These are phyloP conservation scores for Epicoccum sorghinum DNA, from an alignment of 2,329 filamentous ascomycete genomes.

Conservation along the genomic window DNA sequence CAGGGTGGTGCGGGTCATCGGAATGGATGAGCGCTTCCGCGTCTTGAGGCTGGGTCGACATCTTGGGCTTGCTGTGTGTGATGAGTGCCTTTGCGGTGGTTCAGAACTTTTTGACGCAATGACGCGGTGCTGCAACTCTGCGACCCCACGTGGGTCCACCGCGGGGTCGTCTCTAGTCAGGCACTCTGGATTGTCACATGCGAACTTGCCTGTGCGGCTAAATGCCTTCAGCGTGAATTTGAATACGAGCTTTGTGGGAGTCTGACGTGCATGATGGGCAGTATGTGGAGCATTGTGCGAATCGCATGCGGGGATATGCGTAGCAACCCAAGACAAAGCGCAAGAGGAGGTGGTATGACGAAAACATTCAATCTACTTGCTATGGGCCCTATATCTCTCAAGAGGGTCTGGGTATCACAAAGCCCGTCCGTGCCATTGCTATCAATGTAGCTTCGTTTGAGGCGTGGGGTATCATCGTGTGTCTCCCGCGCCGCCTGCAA, in stretches of 20 bases:
- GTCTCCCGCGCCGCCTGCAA: constrained; percentile 6
- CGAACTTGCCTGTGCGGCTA: background rate
- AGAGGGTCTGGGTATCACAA: constrained; percentile 11
- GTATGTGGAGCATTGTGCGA: no score
- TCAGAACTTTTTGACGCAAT: constrained; percentile 20
- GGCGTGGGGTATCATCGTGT: constrained; percentile 10
- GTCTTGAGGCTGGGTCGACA: constrained; percentile 27
- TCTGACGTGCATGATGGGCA: no score
- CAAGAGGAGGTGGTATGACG: no score
- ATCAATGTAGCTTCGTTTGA: background rate
- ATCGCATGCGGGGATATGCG: no score
- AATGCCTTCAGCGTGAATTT: no score
- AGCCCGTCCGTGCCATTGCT: constrained; percentile 15
- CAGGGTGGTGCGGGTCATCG: constrained; percentile 80
- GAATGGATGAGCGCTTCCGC: constrained; percentile 64
- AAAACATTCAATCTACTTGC: constrained; percentile 1
- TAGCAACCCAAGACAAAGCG: no score
- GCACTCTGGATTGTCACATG: constrained; percentile 7
- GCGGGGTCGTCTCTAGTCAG: constrained; percentile 8
- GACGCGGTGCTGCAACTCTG: constrained; percentile 19
- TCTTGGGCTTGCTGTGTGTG: constrained; percentile 8
- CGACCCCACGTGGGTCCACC: constrained; percentile 17
- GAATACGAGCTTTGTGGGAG: no score
- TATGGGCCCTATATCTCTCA: background rate
- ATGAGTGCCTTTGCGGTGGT: background rate